A percentile compares a stretch with the other conserved stretches of the same genome.
phyloP scores from a whole-genome alignment of 2,329 filamentous ascomycete species.

The Aspergillus puulaauensis region DNA sequence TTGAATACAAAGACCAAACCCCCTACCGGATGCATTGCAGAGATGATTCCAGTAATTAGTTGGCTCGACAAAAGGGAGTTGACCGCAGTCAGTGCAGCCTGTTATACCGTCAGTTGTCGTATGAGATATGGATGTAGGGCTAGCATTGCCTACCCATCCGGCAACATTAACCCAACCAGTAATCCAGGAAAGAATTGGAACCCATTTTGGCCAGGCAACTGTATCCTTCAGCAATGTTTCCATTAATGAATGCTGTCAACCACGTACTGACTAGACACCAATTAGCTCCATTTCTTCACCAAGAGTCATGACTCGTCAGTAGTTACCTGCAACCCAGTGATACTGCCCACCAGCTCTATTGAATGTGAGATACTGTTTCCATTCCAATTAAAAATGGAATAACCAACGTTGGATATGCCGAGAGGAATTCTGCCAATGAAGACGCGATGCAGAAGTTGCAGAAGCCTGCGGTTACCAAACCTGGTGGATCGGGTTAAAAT shows the following conservation, averaged over 20 bases:
- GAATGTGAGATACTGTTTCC: conserved; percentile 12
- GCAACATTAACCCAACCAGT: conserved; percentile 69
- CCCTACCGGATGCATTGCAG: conserved; percentile 56
- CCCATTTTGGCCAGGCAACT: conserved; percentile 60
- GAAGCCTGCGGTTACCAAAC: conserved; percentile 59
- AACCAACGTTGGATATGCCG: conserved; percentile 56
- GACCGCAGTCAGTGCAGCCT: too few relatives aligned
- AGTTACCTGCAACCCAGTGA: conserved; percentile 64
- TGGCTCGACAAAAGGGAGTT: too few relatives aligned
- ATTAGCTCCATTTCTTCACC: too few relatives aligned
- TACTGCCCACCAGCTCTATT: conserved; percentile 61
- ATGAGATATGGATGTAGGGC: not conserved
- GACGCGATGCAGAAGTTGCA: conserved; percentile 70
- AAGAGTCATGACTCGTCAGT: not conserved
- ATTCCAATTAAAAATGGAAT: not conserved
- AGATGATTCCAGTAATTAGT: conserved; percentile 65
- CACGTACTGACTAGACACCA: too few relatives aligned
- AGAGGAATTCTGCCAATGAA: conserved; percentile 70
- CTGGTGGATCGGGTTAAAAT: conserved; percentile 16
- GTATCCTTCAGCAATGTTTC: not conserved
- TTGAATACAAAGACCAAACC: not conserved
- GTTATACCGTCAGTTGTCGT: too few relatives aligned
- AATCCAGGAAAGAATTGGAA: conserved; percentile 66
- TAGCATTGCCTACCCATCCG: conserved; percentile 57
- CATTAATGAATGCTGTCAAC: too few relatives aligned